Evolutionary conservation across 192 early-diverging fungal genomes (phyloP).

Genomic region (Coemansia sp.): DNA sequence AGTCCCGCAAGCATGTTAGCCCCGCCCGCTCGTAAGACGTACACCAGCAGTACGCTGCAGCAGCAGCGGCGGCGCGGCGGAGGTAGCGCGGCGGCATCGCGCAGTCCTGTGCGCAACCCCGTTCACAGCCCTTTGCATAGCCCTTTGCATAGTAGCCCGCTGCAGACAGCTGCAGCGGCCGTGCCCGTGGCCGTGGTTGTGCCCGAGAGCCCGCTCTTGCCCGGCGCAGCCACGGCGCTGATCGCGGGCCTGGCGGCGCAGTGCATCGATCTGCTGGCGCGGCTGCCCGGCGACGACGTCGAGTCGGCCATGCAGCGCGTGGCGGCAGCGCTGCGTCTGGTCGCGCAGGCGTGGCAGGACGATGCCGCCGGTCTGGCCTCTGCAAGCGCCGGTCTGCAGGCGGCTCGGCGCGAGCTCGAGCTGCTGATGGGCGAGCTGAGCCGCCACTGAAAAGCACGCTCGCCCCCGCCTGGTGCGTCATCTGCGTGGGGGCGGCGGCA

Average conservation of each 20-base stretch:
- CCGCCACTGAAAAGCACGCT: not conserved
- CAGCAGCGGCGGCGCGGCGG: conserved; percentile 25
- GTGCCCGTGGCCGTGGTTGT: not conserved
- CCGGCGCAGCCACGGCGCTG: conserved; percentile 34
- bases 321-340: conserved; percentile 16
- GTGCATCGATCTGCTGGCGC: conserved; percentile 30
- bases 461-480: too few relatives aligned
- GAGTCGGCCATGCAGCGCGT: not conserved
- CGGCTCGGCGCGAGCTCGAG: conserved; percentile 25
- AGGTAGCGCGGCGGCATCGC: not conserved
- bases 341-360: conserved; percentile 42
- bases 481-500: too few relatives aligned
- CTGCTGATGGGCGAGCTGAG: not conserved
- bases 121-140: too few relatives aligned
- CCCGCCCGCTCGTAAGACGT: conserved; percentile 11
- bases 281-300: not conserved
- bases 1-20: too few relatives aligned
- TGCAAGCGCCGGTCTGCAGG: conserved; percentile 21
- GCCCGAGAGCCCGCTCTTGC: not conserved
- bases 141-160: too few relatives aligned
- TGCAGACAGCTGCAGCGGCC: too few relatives aligned
- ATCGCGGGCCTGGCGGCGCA: conserved; percentile 34
- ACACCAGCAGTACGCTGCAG: conserved; percentile 28
- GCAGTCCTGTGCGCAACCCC: not conserved
- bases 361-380: conserved; percentile 18